Conservation (phyloP, 306 rosid species). For the Dryas alaskensis region DNA sequence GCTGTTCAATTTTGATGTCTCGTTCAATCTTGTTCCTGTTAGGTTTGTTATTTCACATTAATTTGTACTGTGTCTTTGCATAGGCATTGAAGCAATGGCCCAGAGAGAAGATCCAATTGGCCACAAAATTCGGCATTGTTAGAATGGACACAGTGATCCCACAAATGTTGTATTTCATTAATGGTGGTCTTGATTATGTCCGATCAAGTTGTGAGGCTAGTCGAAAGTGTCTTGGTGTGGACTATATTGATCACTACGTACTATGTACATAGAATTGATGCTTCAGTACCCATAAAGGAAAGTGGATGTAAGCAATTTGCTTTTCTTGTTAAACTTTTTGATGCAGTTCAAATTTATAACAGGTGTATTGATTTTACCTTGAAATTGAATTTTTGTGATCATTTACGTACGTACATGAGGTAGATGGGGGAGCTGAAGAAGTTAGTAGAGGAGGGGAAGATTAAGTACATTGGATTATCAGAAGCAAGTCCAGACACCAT, state of each 20-base stretch:
- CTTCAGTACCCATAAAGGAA: constrained; percentile 66
- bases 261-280: constrained; percentile 70
- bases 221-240: constrained; percentile 62
- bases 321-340: too few relatives aligned
- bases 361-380: too few relatives aligned
- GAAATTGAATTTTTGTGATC: too few relatives aligned
- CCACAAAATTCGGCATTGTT: not conserved
- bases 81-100: not conserved
- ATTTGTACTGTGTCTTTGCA: too few relatives aligned
- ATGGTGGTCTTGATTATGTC: not conserved
- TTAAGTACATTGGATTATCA: constrained; percentile 40
- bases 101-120: not conserved
- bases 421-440: constrained; percentile 68
- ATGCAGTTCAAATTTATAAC: too few relatives aligned
- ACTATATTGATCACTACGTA: constrained; percentile 65
- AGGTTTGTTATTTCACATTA: too few relatives aligned
- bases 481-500: constrained; percentile 65
- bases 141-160: too few relatives aligned
- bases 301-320: constrained; percentile 41
- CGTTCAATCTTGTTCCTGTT: not conserved
- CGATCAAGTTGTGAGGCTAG: constrained; percentile 51
- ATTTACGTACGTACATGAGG: not conserved
- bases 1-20: not conserved
- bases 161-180: too few relatives aligned
- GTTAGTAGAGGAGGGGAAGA: constrained; percentile 39